A percentile compares a stretch with the other conserved stretches of the same genome.
Conservation (phyloP, 2,329 filamentous ascomycete genomes). For the Paradendryphiella salina region DNA sequence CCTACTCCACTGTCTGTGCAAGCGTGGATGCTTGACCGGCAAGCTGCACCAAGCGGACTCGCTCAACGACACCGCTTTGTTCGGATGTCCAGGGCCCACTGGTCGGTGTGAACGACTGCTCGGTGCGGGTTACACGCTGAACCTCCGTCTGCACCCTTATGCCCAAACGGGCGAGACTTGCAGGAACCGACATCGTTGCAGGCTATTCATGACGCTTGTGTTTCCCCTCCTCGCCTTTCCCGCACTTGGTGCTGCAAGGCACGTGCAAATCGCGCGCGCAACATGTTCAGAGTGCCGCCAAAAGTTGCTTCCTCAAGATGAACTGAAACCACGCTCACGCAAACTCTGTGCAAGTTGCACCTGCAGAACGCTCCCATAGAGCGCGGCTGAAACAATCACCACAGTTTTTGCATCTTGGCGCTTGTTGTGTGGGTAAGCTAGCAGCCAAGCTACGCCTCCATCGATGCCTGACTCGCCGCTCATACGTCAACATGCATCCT, state of each 20-base stretch:
- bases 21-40: slow-evolving; percentile 3
- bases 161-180: slow-evolving; percentile 38
- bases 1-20: slow-evolving; percentile 9
- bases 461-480: slow-evolving; percentile 14
- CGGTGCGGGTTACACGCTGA: slow-evolving; percentile 31
- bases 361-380: slow-evolving; percentile 3
- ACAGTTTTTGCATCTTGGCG: slow-evolving; percentile 17
- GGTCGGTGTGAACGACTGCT: slow-evolving; percentile 31
- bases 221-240: slow-evolving; percentile 21
- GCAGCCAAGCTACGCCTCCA: slow-evolving; percentile 15
- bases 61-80: slow-evolving; percentile 24
- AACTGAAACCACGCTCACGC: slow-evolving; percentile 4
- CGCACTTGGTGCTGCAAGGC: slow-evolving; percentile 26
- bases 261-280: slow-evolving; percentile 25
- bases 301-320: slow-evolving; percentile 9
- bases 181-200: slow-evolving; percentile 33
- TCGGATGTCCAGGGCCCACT: slow-evolving; percentile 21
- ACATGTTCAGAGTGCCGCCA: background rate
- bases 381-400: slow-evolving; percentile 26
- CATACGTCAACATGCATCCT: slow-evolving; percentile 38
- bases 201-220: slow-evolving; percentile 24
- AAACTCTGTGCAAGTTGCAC: background rate
- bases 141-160: slow-evolving; percentile 27
- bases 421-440: slow-evolving; percentile 21
- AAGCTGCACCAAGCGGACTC: slow-evolving; percentile 1